Evolutionary conservation across 83 land plant species (phyloP).

Genomic region (Picea abies): DNA sequence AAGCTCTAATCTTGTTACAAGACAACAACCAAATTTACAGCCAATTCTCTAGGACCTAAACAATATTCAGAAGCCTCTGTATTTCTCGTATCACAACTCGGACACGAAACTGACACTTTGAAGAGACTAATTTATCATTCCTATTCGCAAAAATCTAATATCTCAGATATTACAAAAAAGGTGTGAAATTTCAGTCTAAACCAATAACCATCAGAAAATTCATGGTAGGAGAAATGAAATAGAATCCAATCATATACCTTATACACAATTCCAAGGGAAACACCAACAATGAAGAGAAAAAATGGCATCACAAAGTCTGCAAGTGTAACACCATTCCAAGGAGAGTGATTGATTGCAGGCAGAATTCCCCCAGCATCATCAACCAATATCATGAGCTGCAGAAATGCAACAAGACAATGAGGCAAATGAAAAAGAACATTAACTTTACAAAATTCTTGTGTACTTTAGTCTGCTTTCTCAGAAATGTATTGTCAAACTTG

Average conservation of each 20-base stretch:
- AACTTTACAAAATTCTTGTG: neutral
- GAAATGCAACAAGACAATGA: neutral
- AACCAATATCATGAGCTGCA: constrained; percentile 66
- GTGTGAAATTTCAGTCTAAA: no score
- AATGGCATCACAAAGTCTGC: no score
- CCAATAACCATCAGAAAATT: no score
- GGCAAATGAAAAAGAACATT: neutral
- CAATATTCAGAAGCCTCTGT: neutral
- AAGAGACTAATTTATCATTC: neutral
- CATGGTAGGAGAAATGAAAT: no score
- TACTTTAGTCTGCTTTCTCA: neutral
- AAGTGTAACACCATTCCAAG: constrained; percentile 68
- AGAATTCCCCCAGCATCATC: constrained; percentile 64
- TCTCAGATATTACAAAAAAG: neutral
- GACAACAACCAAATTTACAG: neutral
- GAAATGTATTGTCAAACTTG: neutral
- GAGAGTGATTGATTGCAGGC: constrained; percentile 60
- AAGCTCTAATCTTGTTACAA: neutral
- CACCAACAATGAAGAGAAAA: constrained; percentile 52
- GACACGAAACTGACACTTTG: neutral
- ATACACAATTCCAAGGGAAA: constrained; percentile 48
- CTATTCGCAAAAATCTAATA: neutral
- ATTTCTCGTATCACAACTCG: neutral
- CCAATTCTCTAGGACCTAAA: neutral
- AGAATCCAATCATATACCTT: constrained; percentile 35